phyloP scores from a whole-genome alignment of 2,329 filamentous ascomycete species.

The Helotiales sp. region DNA sequence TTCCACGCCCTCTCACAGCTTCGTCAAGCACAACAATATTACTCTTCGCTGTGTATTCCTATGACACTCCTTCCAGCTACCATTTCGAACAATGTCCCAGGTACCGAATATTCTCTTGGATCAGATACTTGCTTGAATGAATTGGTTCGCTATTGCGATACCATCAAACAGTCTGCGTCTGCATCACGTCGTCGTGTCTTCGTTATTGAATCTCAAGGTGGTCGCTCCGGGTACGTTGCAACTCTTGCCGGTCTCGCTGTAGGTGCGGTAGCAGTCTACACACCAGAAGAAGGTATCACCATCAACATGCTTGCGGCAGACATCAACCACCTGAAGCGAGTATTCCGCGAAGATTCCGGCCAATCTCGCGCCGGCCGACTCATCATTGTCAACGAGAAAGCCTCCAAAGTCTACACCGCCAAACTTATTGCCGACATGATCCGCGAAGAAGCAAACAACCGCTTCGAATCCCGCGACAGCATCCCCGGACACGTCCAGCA shows the following conservation, averaged over 20 bases:
- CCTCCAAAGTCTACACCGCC: conserved; percentile 87
- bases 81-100: conserved; percentile 97
- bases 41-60: conserved; percentile 87
- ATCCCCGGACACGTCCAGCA: conserved; percentile 96
- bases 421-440: conserved; percentile 96
- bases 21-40: conserved; percentile 77
- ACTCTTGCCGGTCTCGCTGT: conserved; percentile 90
- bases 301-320: conserved; percentile 92
- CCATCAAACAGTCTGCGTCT: conserved; percentile 95
- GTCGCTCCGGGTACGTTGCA: conserved; percentile 90
- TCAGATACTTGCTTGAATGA: conserved; percentile 97
- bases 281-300: conserved; percentile 92
- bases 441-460: conserved; percentile 86
- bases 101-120: conserved; percentile 94
- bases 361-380: conserved; percentile 89
- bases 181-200: conserved; percentile 93
- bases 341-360: conserved; percentile 84
- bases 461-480: conserved; percentile 90
- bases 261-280: conserved; percentile 92
- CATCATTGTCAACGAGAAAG: conserved; percentile 95
- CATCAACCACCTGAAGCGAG: conserved; percentile 84
- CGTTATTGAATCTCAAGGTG: conserved; percentile 97
- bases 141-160: conserved; percentile 92
- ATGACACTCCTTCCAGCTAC: conserved; percentile 93
- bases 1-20: conserved; percentile 92